Conservation (phyloP, 176 grass and related monocot species). For the Eleusine coracana region DNA sequence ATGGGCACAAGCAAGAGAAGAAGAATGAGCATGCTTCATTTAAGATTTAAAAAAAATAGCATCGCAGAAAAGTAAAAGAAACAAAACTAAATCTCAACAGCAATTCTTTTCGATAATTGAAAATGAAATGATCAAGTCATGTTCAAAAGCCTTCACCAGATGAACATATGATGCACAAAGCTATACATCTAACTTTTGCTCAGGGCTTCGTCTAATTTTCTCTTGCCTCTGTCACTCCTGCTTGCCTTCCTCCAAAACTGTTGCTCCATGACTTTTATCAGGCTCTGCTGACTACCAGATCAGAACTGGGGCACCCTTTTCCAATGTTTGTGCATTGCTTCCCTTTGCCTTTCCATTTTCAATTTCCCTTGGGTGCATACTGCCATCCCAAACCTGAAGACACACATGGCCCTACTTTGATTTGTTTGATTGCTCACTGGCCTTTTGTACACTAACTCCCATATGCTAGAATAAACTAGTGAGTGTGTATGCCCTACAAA, state of each 20-base stretch:
- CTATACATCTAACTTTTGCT: conserved; percentile 10
- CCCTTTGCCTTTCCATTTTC: conserved; percentile 41
- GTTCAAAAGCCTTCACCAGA: conserved; percentile 26
- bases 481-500: conserved; percentile 20
- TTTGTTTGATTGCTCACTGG: conserved; percentile 47
- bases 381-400: conserved; percentile 41
- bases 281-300: conserved; percentile 40
- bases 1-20: neutral
- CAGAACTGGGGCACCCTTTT: conserved; percentile 49
- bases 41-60: neutral
- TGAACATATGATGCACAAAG: conserved; percentile 4
- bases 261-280: conserved; percentile 59
- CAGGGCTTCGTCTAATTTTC: neutral
- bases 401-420: conserved; percentile 25
- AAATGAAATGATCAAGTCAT: conserved; percentile 1
- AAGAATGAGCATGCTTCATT: neutral
- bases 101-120: neutral
- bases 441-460: conserved; percentile 42
- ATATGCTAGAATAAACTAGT: conserved; percentile 28
- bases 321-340: conserved; percentile 36
- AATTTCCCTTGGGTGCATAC: conserved; percentile 16
- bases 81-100: neutral
- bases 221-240: conserved; percentile 12
- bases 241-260: conserved; percentile 35
- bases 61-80: neutral